A percentile compares a stretch with the other conserved stretches of the same genome.
These are phyloP conservation scores for Plasmodium relictum DNA, from an alignment of 169 alveolate species.

Conservation along the genomic window DNA sequence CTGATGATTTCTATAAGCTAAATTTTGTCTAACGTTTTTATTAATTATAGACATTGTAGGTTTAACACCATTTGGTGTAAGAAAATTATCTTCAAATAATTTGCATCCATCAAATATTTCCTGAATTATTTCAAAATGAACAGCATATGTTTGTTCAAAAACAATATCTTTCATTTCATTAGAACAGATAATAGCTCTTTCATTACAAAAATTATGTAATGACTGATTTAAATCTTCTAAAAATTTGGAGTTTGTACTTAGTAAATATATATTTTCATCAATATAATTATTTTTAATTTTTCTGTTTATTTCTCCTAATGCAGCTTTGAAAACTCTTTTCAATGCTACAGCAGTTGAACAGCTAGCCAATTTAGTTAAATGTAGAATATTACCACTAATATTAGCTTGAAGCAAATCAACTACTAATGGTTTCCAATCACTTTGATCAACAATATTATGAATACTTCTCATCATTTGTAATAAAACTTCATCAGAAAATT, in stretches of 20 bases:
- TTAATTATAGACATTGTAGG: slow-evolving; percentile 84
- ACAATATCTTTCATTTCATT: slow-evolving; percentile 89
- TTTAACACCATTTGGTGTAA: slow-evolving; percentile 81
- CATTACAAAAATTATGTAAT: slow-evolving; percentile 86
- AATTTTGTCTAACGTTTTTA: slow-evolving; percentile 81
- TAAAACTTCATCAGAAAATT: slow-evolving; percentile 86
- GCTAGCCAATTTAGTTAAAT: slow-evolving; percentile 86
- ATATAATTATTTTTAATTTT: slow-evolving; percentile 80
- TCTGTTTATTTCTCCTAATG: slow-evolving; percentile 86
- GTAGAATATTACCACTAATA: slow-evolving; percentile 88
- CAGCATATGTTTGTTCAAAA: slow-evolving; percentile 91
- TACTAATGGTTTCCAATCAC: slow-evolving; percentile 92
- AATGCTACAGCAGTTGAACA: slow-evolving; percentile 91
- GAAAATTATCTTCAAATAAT: slow-evolving; percentile 88
- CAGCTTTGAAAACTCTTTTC: slow-evolving; percentile 88
- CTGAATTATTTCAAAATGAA: slow-evolving; percentile 90
- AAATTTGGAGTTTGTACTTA: slow-evolving; percentile 83
- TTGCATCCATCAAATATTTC: slow-evolving; percentile 90
- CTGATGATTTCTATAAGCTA: slow-evolving; percentile 84
- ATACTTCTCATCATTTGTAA: slow-evolving; percentile 92
- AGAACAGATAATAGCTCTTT: slow-evolving; percentile 89
- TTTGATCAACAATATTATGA: slow-evolving; percentile 89
- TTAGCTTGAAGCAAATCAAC: slow-evolving; percentile 91
- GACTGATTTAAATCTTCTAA: slow-evolving; percentile 86
- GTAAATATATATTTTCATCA: slow-evolving; percentile 82